A percentile compares a stretch with the other conserved stretches of the same genome.
phyloP scores from a whole-genome alignment of 2,329 filamentous ascomycete genomes.

The Cadophora luteo-olivacea region DNA sequence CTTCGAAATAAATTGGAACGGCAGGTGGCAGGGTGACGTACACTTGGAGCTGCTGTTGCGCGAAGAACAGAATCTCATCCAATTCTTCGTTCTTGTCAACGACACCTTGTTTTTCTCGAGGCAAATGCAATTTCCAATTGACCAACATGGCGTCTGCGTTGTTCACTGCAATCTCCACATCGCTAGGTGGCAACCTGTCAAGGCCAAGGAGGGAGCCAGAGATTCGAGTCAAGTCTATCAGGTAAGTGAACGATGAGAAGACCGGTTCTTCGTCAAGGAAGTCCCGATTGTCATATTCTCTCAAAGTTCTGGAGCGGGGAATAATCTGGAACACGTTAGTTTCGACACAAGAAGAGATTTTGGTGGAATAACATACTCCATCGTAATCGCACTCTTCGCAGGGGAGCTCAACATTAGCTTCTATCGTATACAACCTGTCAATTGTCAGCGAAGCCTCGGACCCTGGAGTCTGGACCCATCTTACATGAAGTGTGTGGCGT shows the following conservation, averaged over 20 bases:
- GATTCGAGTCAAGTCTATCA: conserved; percentile 49
- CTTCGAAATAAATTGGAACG: not conserved
- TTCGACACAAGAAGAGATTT: not conserved
- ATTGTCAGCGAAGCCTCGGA: conserved; percentile 7
- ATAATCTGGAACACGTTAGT: conserved; percentile 43
- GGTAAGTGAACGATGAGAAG: conserved; percentile 49
- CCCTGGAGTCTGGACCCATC: not conserved
- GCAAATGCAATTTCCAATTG: conserved; percentile 49
- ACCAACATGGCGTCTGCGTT: conserved; percentile 48
- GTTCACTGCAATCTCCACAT: conserved; percentile 40
- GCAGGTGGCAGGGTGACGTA: conserved; percentile 36
- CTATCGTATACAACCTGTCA: conserved; percentile 39
- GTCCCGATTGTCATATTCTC: conserved; percentile 47
- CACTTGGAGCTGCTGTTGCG: conserved; percentile 47
- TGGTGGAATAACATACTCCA: conserved; percentile 44
- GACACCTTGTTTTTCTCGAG: conserved; percentile 49
- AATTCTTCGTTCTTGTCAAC: conserved; percentile 47
- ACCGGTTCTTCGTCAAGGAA: conserved; percentile 45
- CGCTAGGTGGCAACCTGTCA: conserved; percentile 38
- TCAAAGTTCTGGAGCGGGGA: conserved; percentile 45
- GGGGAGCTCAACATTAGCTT: conserved; percentile 47
- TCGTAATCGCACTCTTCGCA: conserved; percentile 52
- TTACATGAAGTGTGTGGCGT: conserved; percentile 38
- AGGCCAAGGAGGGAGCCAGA: conserved; percentile 44
- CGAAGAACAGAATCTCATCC: conserved; percentile 49